Percentiles rank a stretch among this genome's conserved stretches.
Evolutionary conservation across 192 early-diverging fungal genomes (phyloP).

Genomic region (Backusella luteola): DNA sequence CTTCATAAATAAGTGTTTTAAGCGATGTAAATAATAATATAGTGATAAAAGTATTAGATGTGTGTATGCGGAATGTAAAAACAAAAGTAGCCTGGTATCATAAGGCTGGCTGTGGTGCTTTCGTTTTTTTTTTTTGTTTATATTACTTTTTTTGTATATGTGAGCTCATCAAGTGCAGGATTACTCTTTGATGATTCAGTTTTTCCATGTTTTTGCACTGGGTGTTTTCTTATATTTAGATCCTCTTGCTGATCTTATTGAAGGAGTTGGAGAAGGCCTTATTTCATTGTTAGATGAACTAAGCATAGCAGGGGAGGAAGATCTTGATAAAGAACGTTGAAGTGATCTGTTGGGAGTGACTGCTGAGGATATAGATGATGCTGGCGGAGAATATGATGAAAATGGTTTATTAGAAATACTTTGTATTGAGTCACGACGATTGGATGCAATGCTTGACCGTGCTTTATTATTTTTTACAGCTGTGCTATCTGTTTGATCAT

Average conservation of each 20-base stretch:
- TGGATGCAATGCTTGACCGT: neutral
- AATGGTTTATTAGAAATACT: neutral
- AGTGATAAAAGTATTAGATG: neutral
- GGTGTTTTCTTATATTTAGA: constrained; percentile 4
- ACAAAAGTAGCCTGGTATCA: neutral
- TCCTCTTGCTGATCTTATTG: neutral
- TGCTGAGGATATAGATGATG: neutral
- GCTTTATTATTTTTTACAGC: constrained; percentile 3
- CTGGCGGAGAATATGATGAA: constrained; percentile 3
- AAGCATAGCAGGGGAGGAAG: constrained; percentile 6
- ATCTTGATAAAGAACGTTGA: constrained; percentile 12
- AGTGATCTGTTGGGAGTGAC: neutral
- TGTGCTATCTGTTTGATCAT: neutral
- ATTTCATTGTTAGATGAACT: neutral
- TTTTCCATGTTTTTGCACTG: neutral
- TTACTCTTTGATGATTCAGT: neutral
- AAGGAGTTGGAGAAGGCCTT: neutral
- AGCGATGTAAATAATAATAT: neutral
- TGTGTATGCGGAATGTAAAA: constrained; percentile 1
- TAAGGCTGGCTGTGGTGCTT: neutral
- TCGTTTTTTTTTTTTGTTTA: neutral
- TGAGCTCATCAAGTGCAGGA: neutral
- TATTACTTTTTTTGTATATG: neutral
- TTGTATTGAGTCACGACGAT: constrained; percentile 2
- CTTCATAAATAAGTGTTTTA: neutral